These are phyloP conservation scores for Aspergillus bombycis DNA, from an alignment of 2,329 filamentous ascomycete genomes.

Conservation along the genomic window DNA sequence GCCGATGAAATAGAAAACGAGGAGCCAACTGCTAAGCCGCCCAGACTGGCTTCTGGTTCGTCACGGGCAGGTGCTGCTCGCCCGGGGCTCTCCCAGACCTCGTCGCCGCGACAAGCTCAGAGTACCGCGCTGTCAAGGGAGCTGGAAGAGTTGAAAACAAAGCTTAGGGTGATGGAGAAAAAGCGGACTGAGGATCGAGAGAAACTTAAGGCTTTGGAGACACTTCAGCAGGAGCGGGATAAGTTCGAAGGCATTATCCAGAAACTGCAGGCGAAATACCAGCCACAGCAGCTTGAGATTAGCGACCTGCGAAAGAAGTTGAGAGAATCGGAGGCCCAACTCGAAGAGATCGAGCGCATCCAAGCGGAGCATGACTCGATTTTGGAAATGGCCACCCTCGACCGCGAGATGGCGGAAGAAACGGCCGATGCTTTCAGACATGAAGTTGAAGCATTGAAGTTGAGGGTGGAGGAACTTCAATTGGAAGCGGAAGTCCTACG, in stretches of 20 bases:
- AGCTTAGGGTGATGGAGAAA: constrained; percentile 83
- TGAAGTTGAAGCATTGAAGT: constrained; percentile 76
- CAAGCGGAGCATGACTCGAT: constrained; percentile 84
- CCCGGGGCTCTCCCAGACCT: constrained; percentile 32
- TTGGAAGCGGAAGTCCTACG: constrained; percentile 84
- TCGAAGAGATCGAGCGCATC: constrained; percentile 70
- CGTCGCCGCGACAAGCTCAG: constrained; percentile 48
- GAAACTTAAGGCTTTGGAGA: constrained; percentile 76
- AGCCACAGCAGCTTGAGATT: constrained; percentile 80
- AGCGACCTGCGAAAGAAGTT: constrained; percentile 74
- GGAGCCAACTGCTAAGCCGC: constrained; percentile 24
- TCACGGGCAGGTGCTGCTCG: constrained; percentile 28
- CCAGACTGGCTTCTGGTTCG: constrained; percentile 29
- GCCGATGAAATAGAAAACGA: constrained; percentile 25
- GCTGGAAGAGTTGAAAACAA: constrained; percentile 85
- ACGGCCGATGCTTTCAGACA: constrained; percentile 79
- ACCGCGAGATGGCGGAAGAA: constrained; percentile 96
- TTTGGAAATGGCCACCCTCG: constrained; percentile 83
- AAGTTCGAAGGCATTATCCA: constrained; percentile 78
- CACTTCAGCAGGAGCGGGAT: constrained; percentile 63
- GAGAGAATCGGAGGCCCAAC: constrained; percentile 71
- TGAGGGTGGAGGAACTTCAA: constrained; percentile 79
- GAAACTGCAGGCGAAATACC: constrained; percentile 86
- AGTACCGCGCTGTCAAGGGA: constrained; percentile 62
- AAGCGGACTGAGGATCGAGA: constrained; percentile 85